A percentile compares a stretch with the other conserved stretches of the same genome.
phyloP scores from a whole-genome alignment of 2,329 filamentous ascomycete genomes.

The Colletotrichum lupini region DNA sequence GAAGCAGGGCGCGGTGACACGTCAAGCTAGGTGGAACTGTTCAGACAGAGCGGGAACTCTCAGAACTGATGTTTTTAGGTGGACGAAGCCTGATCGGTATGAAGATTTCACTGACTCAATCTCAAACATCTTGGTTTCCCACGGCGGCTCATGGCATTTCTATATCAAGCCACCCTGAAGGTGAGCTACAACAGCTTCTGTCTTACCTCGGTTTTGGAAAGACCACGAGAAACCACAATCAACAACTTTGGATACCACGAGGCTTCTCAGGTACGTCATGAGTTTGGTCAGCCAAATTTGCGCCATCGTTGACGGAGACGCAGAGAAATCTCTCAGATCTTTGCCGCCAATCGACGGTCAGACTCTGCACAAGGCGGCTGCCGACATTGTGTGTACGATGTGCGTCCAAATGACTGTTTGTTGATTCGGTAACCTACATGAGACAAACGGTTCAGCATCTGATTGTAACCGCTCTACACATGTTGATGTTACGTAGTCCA shows the following conservation, averaged over 20 bases:
- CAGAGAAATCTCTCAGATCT: background rate
- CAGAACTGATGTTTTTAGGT: background rate
- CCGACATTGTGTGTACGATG: slow-evolving; percentile 1
- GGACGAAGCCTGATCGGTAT: background rate
- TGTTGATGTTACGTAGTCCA: background rate
- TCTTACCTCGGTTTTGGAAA: background rate
- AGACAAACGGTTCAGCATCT: slow-evolving; percentile 1
- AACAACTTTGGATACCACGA: background rate
- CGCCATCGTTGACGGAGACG: background rate
- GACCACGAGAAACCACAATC: too few species aligned
- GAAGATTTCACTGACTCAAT: background rate
- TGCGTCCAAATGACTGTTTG: background rate
- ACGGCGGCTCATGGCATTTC: background rate
- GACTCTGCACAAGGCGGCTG: background rate
- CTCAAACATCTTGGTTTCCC: background rate
- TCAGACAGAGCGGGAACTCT: background rate
- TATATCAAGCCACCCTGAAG: background rate
- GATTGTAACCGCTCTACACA: background rate
- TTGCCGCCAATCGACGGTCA: background rate
- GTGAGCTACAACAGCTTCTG: background rate
- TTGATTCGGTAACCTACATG: slow-evolving; percentile 7
- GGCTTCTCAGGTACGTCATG: background rate
- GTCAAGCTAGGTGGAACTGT: background rate
- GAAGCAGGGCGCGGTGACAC: background rate
- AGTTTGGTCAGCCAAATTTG: background rate